Conservation (phyloP, 2,329 filamentous ascomycete genomes). For the Sporothrix phasma region DNA sequence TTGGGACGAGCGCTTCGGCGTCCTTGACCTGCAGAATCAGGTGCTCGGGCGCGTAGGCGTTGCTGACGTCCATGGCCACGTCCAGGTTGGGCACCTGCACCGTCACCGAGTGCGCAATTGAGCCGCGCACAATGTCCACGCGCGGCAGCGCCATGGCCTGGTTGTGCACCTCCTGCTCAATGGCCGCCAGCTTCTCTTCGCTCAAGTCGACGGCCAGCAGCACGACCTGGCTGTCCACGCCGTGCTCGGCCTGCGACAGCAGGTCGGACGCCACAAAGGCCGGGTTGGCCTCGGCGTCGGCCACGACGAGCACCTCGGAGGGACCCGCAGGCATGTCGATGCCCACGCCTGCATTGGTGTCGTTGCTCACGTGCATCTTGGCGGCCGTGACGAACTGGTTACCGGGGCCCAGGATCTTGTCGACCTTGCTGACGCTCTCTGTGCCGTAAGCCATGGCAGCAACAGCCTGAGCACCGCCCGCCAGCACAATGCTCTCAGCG, state of each 20-base stretch:
- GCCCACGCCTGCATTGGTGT: constrained; percentile 86
- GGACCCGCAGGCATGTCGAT: constrained; percentile 99
- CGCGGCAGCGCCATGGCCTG: constrained; percentile 82
- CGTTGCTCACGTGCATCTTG: constrained; percentile 97
- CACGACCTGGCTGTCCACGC: constrained; percentile 90
- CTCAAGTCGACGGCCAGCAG: constrained; percentile 73
- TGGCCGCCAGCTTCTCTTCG: constrained; percentile 63
- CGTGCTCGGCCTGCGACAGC: constrained; percentile 89
- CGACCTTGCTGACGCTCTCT: constrained; percentile 86
- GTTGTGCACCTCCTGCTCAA: constrained; percentile 81
- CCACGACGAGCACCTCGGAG: constrained; percentile 92
- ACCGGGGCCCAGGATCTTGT: constrained; percentile 95
- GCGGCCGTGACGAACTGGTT: constrained; percentile 98
- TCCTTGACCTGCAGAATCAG: constrained; percentile 82
- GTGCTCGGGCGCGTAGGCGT: constrained; percentile 92
- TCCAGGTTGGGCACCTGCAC: constrained; percentile 61
- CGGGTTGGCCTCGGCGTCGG: constrained; percentile 78
- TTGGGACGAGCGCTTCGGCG: constrained; percentile 63
- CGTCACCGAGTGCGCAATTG: constrained; percentile 81
- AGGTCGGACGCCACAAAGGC: constrained; percentile 94
- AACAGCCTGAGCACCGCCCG: constrained; percentile 89
- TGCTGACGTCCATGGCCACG: constrained; percentile 75
- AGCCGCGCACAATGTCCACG: constrained; percentile 83
- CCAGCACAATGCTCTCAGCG: constrained; percentile 89
- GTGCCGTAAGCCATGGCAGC: constrained; percentile 97